Evolutionary conservation across 2,329 filamentous ascomycete species (phyloP).

Genomic region (Conoideocrella luteorostrata): DNA sequence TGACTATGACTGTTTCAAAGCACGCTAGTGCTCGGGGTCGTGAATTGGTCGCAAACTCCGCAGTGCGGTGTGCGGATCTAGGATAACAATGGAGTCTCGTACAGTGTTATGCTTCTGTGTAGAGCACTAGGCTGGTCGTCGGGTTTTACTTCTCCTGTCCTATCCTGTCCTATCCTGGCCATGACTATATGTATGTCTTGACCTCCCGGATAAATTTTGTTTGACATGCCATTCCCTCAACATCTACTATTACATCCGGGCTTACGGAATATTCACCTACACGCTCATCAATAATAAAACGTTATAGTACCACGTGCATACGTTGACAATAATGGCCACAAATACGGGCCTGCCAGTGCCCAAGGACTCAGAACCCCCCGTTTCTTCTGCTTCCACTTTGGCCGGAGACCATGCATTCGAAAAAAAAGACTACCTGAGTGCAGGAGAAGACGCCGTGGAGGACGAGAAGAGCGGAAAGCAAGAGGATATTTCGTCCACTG

Average conservation of each 20-base stretch:
- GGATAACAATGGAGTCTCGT: too few species aligned
- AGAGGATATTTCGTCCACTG: constrained; percentile 2
- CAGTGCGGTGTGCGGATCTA: neutral
- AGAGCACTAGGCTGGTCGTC: neutral
- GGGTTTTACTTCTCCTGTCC: neutral
- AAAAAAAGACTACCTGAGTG: constrained; percentile 17
- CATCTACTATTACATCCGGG: neutral
- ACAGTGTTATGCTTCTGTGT: neutral
- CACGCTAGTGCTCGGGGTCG: neutral
- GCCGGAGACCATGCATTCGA: constrained; percentile 22
- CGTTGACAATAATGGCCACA: neutral
- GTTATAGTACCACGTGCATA: neutral
- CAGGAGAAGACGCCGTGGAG: constrained; percentile 10
- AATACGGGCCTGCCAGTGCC: constrained; percentile 17
- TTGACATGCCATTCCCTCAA: neutral
- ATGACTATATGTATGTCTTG: neutral
- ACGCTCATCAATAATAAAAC: constrained; percentile 21
- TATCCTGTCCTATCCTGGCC: neutral
- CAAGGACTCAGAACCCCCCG: constrained; percentile 15
- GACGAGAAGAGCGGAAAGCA: constrained; percentile 6
- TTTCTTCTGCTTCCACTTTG: constrained; percentile 23
- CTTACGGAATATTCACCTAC: neutral
- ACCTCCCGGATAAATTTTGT: neutral
- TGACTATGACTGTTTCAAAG: too few species aligned
- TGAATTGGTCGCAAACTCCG: constrained; percentile 1